Conservation (phyloP, 164 flowering plant genomes). For the Euptelea pleiosperma region DNA sequence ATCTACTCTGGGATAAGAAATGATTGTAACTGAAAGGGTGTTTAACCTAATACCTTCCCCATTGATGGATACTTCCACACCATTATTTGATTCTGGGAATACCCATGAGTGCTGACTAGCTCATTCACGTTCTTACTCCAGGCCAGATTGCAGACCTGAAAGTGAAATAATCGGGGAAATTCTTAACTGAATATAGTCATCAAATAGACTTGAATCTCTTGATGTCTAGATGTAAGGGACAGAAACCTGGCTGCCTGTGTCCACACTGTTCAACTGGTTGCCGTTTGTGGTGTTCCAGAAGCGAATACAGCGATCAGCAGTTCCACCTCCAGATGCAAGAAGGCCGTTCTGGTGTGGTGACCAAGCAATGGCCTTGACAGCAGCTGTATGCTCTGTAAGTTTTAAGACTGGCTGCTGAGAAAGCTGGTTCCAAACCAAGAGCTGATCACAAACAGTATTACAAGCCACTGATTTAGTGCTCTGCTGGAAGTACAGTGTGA, state of each 20-base stretch:
- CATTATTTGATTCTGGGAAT: slow-evolving; percentile 97
- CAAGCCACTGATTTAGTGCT: background rate
- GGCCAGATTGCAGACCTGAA: slow-evolving; percentile 89
- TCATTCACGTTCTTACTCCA: slow-evolving; percentile 99
- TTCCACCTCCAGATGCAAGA: slow-evolving; percentile 99
- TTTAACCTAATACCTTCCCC: slow-evolving; percentile 54
- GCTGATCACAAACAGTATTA: slow-evolving; percentile 39
- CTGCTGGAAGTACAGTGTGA: background rate
- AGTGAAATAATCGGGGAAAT: background rate
- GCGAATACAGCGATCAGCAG: slow-evolving; percentile 96
- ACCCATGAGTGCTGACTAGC: slow-evolving; percentile 97
- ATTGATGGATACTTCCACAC: slow-evolving; percentile 98
- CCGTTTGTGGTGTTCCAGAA: slow-evolving; percentile 96
- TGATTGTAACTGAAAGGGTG: background rate
- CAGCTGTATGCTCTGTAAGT: slow-evolving; percentile 92
- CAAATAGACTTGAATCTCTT: background rate
- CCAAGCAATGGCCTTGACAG: slow-evolving; percentile 98
- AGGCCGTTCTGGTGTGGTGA: slow-evolving; percentile 93
- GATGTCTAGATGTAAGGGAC: background rate
- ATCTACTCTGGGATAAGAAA: too few relatives aligned
- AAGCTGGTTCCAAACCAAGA: slow-evolving; percentile 93
- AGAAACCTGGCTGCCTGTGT: slow-evolving; percentile 93
- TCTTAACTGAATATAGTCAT: background rate
- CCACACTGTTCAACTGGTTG: slow-evolving; percentile 67
- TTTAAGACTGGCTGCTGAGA: slow-evolving; percentile 76